A percentile compares a stretch with the other conserved stretches of the same genome.
These are phyloP conservation scores for Pezicula rhizophila DNA, from an alignment of 2,329 filamentous ascomycete species.

Conservation along the genomic window DNA sequence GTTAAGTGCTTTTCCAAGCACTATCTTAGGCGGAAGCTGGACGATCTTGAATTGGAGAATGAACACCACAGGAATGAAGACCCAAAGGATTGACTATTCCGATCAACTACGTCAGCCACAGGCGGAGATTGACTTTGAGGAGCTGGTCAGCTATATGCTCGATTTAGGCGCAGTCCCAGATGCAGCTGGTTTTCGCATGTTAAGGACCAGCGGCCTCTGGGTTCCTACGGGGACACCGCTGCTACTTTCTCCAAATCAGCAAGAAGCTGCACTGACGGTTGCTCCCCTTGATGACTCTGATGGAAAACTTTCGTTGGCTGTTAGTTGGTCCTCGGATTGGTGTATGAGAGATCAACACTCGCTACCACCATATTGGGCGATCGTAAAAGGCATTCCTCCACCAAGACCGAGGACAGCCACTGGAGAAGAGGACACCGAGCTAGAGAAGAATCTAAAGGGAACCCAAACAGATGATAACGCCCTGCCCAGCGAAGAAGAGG, in stretches of 20 bases:
- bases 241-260: slow-evolving; percentile 45
- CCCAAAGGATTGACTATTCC: slow-evolving; percentile 57
- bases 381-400: slow-evolving; percentile 32
- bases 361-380: slow-evolving; percentile 55
- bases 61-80: slow-evolving; percentile 55
- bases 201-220: slow-evolving; percentile 53
- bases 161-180: slow-evolving; percentile 59
- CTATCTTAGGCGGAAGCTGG: slow-evolving; percentile 56
- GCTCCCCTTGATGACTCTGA: slow-evolving; percentile 54
- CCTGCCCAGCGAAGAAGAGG: background rate
- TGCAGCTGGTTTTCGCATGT: slow-evolving; percentile 49
- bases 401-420: background rate
- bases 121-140: slow-evolving; percentile 48
- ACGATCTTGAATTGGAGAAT: slow-evolving; percentile 61
- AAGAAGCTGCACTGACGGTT: slow-evolving; percentile 44
- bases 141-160: slow-evolving; percentile 54
- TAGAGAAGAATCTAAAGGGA: slow-evolving; percentile 1
- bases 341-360: slow-evolving; percentile 44
- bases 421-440: no score
- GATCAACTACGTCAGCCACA: slow-evolving; percentile 40
- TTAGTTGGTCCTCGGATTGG: slow-evolving; percentile 51
- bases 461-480: no score
- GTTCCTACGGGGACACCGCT: slow-evolving; percentile 52
- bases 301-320: slow-evolving; percentile 50
- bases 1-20: slow-evolving; percentile 43